Evolutionary conservation across 2,329 filamentous ascomycete species (phyloP), one percentile per base, ranked within the genome.

Genomic region (Aulographum hederae): DNA sequence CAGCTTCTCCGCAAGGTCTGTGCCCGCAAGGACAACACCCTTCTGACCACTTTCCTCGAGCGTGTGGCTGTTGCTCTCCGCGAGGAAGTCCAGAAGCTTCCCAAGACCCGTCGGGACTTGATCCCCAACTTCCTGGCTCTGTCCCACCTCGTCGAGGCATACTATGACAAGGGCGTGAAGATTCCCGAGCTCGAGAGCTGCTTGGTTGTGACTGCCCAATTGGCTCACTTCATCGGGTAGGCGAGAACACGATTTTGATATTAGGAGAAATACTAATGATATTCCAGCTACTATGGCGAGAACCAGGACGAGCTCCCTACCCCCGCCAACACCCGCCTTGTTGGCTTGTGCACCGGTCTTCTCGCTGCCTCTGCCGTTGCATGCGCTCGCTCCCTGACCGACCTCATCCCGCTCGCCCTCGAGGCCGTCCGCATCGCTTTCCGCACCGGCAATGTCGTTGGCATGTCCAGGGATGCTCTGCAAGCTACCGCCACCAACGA

Each of bases 361-460:
- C 67, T 79, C 42, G 73, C 74, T n/a, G 74, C 70, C n/a, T 59
- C 67, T 10, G 74, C 72, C 12, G 66, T 78, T 34, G 67, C 73
- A 10, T 71, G 67, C 15, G 65, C 73, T 19, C 65, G 65, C 36
- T 73, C 69, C 4, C 54, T 77, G 30, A 67, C 66, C 13, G 61
- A 69, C 29, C 55, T 80, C 21, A 57, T 78, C 15, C 65, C 65
- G 5, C 57, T 78, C 31, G 73, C 65, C 32, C 62, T 74, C 12
- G 67, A 77, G 46, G 61, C 68, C 17, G 69, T 76, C 16, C 60
- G 74, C 39, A 62, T 78, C 46, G 67, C 73, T 27, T 80, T 79
- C 56, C 63, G 73, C 38, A 63, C 65, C 12, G 74, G 73, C 30
- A 53, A 51, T 14, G 51, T 47, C 30, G 59, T 60, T 20, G 56